These are phyloP conservation scores for Penicillium salamii DNA, from an alignment of 495 filamentous ascomycete species.

Conservation along the genomic window DNA sequence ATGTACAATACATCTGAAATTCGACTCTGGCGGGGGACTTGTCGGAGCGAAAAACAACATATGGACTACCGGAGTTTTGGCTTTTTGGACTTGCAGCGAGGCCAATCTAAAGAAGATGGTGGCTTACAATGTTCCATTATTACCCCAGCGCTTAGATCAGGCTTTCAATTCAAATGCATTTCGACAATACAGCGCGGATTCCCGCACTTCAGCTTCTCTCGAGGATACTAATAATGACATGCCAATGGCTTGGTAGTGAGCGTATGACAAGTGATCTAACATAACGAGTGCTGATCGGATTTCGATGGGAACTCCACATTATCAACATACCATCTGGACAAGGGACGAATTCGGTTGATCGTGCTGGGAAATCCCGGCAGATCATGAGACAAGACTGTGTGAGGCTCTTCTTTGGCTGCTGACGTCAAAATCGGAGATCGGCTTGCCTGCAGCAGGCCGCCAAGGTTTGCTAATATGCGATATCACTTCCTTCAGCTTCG, in stretches of 20 bases:
- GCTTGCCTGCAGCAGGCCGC: constrained; percentile 15
- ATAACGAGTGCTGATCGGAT: neutral
- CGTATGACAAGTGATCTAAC: constrained; percentile 14
- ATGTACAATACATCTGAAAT: constrained; percentile 36
- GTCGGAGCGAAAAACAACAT: constrained; percentile 21
- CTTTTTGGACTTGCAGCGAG: constrained; percentile 27
- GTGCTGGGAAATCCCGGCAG: neutral
- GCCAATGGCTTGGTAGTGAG: constrained; percentile 8
- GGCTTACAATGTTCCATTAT: constrained; percentile 31
- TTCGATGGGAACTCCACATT: too few relatives aligned
- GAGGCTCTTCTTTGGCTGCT: neutral
- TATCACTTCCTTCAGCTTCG: constrained; percentile 28
- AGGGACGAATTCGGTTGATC: neutral
- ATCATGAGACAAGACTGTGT: neutral
- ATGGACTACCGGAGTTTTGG: constrained; percentile 40
- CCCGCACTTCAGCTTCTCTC: constrained; percentile 1
- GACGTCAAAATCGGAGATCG: constrained; percentile 2
- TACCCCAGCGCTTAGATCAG: constrained; percentile 23
- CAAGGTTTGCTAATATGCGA: constrained; percentile 21
- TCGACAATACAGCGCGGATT: constrained; percentile 1
- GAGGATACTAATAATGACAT: constrained; percentile 7
- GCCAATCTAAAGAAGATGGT: constrained; percentile 12
- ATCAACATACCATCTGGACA: neutral
- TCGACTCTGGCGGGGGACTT: constrained; percentile 3
- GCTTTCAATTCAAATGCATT: constrained; percentile 20